A percentile compares a stretch with the other conserved stretches of the same genome.
Evolutionary conservation across 176 grass and related monocot genomes (phyloP).

Genomic region (Stipa capillata): DNA sequence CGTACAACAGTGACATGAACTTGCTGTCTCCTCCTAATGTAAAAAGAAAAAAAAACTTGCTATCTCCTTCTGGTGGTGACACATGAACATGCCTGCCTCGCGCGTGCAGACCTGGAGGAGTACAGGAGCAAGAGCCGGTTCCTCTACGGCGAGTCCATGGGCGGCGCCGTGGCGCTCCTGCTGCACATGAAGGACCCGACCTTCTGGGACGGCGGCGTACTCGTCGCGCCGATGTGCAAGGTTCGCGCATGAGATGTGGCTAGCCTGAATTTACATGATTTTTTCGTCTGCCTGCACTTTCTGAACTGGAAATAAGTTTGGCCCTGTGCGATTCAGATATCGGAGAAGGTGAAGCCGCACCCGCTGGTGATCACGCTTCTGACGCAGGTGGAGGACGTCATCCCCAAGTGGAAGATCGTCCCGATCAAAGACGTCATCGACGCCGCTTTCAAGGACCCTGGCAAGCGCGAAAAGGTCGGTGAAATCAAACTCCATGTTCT

Average conservation of each 20-base stretch:
- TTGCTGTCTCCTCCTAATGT: too few species aligned
- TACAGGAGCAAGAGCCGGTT: conserved; percentile 75
- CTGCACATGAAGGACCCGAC: conserved; percentile 69
- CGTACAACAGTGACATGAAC: not conserved
- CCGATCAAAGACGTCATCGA: conserved; percentile 87
- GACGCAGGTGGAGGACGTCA: conserved; percentile 77
- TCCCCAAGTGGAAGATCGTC: conserved; percentile 94
- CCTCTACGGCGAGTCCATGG: conserved; percentile 97
- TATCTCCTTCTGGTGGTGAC: too few species aligned
- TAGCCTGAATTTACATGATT: not conserved
- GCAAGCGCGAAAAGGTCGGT: conserved; percentile 71
- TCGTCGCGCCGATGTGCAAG: conserved; percentile 96
- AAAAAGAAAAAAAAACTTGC: too few species aligned
- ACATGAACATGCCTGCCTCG: not conserved
- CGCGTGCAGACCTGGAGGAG: conserved; percentile 37
- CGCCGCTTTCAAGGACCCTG: conserved; percentile 80
- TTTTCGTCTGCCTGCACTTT: not conserved
- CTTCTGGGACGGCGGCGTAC: conserved; percentile 83
- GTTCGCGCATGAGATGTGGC: not conserved
- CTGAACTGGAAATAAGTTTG: not conserved
- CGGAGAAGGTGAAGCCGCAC: conserved; percentile 89
- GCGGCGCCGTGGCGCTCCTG: conserved; percentile 71
- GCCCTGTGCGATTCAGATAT: conserved; percentile 40
- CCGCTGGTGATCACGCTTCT: conserved; percentile 59
- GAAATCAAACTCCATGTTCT: not conserved